Base-by-base conservation (phyloP, 768 basidiomycete species). In the Tylopilus sp. region DNA sequence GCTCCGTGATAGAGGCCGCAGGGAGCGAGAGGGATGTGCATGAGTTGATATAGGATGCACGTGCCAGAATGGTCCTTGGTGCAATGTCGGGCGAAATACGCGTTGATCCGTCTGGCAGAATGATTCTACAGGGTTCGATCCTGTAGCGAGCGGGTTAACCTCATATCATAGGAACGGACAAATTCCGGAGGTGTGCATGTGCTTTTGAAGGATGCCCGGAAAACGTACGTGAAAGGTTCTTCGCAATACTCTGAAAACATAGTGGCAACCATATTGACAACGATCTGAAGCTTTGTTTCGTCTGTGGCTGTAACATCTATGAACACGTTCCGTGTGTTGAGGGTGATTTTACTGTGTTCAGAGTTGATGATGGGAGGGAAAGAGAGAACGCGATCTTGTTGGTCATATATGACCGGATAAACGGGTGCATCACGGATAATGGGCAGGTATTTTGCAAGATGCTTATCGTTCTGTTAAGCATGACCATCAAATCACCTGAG, bases 281-380 rank as follows among this genome's bases (percentile, higher is more conserved):
- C 97, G 44, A 98, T 95, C 57, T 87, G 85, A 53, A 99, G 82
- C 72, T 99, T 99, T 25, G 95, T 98, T 65, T 90, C 81, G 64
- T 99, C 97, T 17, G 93, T 97, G 3, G 95, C 95, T 9, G 97
- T 98, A 26, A 95, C 83, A 69, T 99, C 97, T 59, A 99, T 89
- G 74, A 98, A 98, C 67, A 99, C 75, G 69, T 98, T 98, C 47
- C 78, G 80, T 11, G 97, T 98, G 65, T 93, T 86, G 55, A 97
- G 75, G 0, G 91, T 90, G 64, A 99, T 98, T 75, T 98, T 98
- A 68, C 92, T 98, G 71, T 91, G 91, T 58, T 97, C 88, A 4
- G 93, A 95, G 71, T 97, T 97, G 72, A 95, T 95, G 67, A 99
- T 98, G 9, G 97, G 97, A 35, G 97, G 97, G 87, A 98, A 95